Evolutionary conservation across 2,329 filamentous ascomycete genomes (phyloP), one percentile per base, ranked within the genome.

Genomic region (Colletotrichum lini): DNA sequence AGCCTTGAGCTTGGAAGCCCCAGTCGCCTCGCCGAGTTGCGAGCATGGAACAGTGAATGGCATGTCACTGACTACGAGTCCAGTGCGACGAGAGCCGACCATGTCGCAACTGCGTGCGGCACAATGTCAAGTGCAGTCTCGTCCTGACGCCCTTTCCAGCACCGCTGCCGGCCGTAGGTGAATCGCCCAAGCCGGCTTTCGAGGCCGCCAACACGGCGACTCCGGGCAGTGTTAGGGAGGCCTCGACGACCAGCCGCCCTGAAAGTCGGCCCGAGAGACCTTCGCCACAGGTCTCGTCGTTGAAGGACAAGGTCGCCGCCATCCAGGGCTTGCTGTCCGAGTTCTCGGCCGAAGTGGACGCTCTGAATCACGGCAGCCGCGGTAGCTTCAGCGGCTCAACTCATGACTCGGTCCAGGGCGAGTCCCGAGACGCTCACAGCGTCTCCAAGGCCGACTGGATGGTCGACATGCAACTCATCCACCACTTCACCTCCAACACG

Each of bases 71-170:
- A 68, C 69, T 15, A n/a, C 21, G 26, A 30, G n/a, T 30, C 15
- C 30, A 71, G 69, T 71, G 69, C 45, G 69, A 71, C 38, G 69
- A 71, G 56, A 53, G 15, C 30, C 69, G 69, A 8, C 69, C 69
- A 23, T 71, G 69, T 59, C 58, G 69, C 50, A 68, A 71, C n/a
- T 71, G 69, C n/a, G 53, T 63, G 15, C 65, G 69, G 13, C 69
- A 71, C 53, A 58, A 68, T n/a, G 65, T 68, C 53, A 67, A 68
- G 53, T 71, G 69, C 58, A 71, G 69, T 18, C 65, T 71, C 15
- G 58, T 71, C 12, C 38, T 68, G 30, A 59, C 65, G 15, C 58
- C 68, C 1, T 63, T 63, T 40, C 40, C 65, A 7, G 52, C 68
- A 35, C 68, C 58, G 2, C 58, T 63, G n/a, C 68, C 45, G 16